These are phyloP conservation scores for Cadophora sp. DNA, from an alignment of 2,329 filamentous ascomycete genomes.

Conservation along the genomic window DNA sequence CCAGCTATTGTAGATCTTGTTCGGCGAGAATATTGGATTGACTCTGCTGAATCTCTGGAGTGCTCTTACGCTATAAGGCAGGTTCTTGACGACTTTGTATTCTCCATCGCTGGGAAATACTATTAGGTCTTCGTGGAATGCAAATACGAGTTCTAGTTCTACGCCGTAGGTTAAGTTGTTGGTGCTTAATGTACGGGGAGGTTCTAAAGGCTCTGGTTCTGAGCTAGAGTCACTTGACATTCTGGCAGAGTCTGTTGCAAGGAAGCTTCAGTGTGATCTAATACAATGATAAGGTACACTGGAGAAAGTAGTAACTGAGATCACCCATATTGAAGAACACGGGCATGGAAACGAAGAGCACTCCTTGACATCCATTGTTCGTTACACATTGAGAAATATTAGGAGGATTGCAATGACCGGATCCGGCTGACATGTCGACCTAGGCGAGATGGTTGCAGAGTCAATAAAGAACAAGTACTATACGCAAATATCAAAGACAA, in stretches of 20 bases:
- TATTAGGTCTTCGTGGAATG: constrained; percentile 34
- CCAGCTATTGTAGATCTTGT: constrained; percentile 36
- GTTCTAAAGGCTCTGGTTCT: background rate
- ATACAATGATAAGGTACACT: background rate
- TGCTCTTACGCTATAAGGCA: background rate
- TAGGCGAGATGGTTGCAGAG: background rate
- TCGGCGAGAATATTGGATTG: constrained; percentile 11
- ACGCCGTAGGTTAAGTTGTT: constrained; percentile 32
- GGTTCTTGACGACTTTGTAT: background rate
- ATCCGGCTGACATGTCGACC: constrained; percentile 1
- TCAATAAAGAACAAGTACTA: background rate
- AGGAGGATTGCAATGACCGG: background rate
- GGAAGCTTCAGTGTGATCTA: background rate
- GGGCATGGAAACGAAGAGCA: background rate
- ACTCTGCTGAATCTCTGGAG: constrained; percentile 8
- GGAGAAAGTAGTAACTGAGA: background rate
- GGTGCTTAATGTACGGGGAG: constrained; percentile 7
- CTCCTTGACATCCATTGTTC: background rate
- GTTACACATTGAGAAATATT: too few relatives aligned
- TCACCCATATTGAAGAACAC: background rate
- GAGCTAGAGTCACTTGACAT: constrained; percentile 11
- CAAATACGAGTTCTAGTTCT: constrained; percentile 38
- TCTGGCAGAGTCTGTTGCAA: background rate
- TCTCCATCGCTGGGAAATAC: constrained; percentile 18
- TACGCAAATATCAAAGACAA: background rate